These are phyloP conservation scores for Bacidia rubella DNA, from an alignment of 495 filamentous ascomycete species.

Conservation along the genomic window DNA sequence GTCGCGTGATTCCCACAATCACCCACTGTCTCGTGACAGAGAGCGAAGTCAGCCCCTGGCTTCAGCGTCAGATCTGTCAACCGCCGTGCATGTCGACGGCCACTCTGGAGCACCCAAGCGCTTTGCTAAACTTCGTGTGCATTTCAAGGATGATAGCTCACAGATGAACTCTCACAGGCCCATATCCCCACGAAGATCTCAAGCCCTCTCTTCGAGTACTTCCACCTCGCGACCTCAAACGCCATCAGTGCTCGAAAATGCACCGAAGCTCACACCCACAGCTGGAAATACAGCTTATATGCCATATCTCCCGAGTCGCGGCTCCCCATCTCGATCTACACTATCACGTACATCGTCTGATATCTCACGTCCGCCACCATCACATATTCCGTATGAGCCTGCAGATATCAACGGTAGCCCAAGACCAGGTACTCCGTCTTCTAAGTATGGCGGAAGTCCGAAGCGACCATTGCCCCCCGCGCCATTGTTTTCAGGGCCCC, in stretches of 20 bases:
- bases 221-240: slow-evolving; percentile 31
- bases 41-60: neutral
- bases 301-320: slow-evolving; percentile 37
- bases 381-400: slow-evolving; percentile 63
- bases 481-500: slow-evolving; percentile 55
- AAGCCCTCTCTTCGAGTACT: slow-evolving; percentile 11
- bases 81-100: slow-evolving; percentile 14
- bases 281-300: slow-evolving; percentile 37
- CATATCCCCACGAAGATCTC: slow-evolving; percentile 14
- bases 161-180: slow-evolving; percentile 13
- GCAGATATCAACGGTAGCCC: slow-evolving; percentile 80
- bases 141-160: slow-evolving; percentile 16
- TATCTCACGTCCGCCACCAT: slow-evolving; percentile 54
- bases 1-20: slow-evolving; percentile 14
- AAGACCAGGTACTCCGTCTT: slow-evolving; percentile 78
- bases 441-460: slow-evolving; percentile 72
- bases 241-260: slow-evolving; percentile 40
- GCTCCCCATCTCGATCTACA: slow-evolving; percentile 52
- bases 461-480: slow-evolving; percentile 81
- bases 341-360: slow-evolving; percentile 52
- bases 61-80: slow-evolving; percentile 11
- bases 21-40: neutral
- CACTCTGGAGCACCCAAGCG: slow-evolving; percentile 13
- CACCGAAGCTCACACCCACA: slow-evolving; percentile 44
- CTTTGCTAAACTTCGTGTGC: slow-evolving; percentile 10